Conservation (phyloP, 169 alveolate genomes). For the Eimeria sp. region DNA sequence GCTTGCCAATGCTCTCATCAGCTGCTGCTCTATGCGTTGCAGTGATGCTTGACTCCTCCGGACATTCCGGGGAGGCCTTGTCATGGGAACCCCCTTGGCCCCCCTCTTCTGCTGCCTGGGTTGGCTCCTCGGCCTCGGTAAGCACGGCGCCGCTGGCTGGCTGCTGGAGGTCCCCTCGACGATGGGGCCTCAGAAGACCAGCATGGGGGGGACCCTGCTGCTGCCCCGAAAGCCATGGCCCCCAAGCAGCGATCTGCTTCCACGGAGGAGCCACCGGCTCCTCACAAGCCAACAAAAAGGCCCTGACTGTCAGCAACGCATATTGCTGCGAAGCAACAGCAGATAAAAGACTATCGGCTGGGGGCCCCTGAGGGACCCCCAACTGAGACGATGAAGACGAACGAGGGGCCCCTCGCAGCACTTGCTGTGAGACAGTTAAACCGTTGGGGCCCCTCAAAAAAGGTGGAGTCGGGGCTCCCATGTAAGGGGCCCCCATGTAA, state of each 20-base stretch:
- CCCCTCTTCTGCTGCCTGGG: conserved; percentile 6
- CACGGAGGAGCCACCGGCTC: conserved; percentile 21
- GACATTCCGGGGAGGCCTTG: neutral
- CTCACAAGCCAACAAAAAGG: conserved; percentile 28
- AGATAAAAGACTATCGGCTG: neutral
- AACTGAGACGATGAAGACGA: neutral
- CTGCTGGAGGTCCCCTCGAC: neutral
- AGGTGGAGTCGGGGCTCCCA: neutral
- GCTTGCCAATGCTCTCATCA: neutral
- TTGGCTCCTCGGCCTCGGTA: conserved; percentile 2
- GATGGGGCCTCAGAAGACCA: neutral
- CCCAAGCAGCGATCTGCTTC: conserved; percentile 34
- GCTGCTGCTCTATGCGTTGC: neutral
- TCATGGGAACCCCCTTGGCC: conserved; percentile 1
- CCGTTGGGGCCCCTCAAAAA: conserved; percentile 10
- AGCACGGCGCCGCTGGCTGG: conserved; percentile 3
- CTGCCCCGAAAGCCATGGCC: conserved; percentile 39
- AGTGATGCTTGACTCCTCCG: neutral
- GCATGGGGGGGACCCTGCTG: conserved; percentile 44
- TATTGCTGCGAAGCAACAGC: conserved; percentile 24
- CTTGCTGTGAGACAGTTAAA: neutral
- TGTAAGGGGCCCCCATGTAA: neutral
- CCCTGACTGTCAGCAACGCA: conserved; percentile 34
- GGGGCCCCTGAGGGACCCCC: conserved; percentile 29
- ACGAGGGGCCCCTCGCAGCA: neutral